Percentiles rank a stretch among this genome's conserved stretches.
Evolutionary conservation across 208 protist species (phyloP).

Genomic region (Crithidia fasciculata): DNA sequence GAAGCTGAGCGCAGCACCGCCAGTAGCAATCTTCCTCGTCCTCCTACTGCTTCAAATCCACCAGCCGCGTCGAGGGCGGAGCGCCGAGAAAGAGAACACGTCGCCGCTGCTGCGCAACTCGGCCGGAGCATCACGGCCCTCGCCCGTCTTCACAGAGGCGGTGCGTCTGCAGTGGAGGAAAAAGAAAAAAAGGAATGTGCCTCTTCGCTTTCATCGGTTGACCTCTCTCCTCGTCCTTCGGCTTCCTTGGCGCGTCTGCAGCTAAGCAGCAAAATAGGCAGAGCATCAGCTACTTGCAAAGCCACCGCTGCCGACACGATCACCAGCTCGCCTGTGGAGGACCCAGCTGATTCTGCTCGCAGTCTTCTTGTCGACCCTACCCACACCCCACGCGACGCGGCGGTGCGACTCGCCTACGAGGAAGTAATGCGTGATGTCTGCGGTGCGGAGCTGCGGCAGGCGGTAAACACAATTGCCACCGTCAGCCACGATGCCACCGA

Average conservation of each 20-base stretch:
- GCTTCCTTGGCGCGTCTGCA: no score
- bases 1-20: not conserved
- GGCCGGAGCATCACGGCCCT: constrained; percentile 13
- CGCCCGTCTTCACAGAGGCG: not conserved
- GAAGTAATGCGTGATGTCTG: constrained; percentile 38
- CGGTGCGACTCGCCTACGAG: constrained; percentile 56
- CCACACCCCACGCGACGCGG: constrained; percentile 34
- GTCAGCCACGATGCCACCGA: constrained; percentile 23
- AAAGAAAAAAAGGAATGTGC: no score
- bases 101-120: constrained; percentile 14
- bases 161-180: not conserved
- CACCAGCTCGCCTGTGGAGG: not conserved
- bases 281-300: no score
- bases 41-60: no score
- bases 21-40: not conserved
- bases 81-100: constrained; percentile 20
- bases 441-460: constrained; percentile 19
- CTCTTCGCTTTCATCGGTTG: no score
- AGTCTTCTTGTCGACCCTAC: constrained; percentile 35
- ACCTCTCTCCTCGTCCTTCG: no score
- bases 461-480: constrained; percentile 19
- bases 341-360: constrained; percentile 8
- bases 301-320: no score
- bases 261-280: no score
- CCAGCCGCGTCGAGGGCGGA: constrained; percentile 3